Conservation (phyloP, 148 eudicot species). For the Fagopyrum tataricum region DNA sequence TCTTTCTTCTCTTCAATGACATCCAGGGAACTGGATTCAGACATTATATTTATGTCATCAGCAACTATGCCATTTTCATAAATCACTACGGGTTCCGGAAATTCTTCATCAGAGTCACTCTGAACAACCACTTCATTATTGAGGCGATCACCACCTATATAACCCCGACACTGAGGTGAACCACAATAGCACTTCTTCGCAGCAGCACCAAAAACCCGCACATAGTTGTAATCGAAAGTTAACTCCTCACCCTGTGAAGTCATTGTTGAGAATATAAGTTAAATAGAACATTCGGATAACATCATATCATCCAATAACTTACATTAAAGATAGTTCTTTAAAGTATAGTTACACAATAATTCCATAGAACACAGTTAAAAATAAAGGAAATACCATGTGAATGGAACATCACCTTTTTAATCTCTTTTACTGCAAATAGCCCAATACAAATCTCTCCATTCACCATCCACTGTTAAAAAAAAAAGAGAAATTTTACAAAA, state of each 20-base stretch:
- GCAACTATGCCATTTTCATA: slow-evolving; percentile 47
- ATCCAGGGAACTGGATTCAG: slow-evolving; percentile 26
- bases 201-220: slow-evolving; percentile 98
- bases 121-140: slow-evolving; percentile 68
- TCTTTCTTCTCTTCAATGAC: slow-evolving; percentile 19
- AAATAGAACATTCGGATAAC: background rate
- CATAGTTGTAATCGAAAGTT: slow-evolving; percentile 94
- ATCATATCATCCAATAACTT: background rate
- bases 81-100: slow-evolving; percentile 65
- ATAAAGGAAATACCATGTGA: background rate
- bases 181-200: slow-evolving; percentile 98
- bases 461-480: slow-evolving; percentile 79
- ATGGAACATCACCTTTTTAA: slow-evolving; percentile 55
- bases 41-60: slow-evolving; percentile 22
- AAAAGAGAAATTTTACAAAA: background rate
- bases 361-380: background rate
- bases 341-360: background rate
- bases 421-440: slow-evolving; percentile 71
- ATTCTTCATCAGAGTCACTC: slow-evolving; percentile 92
- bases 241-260: slow-evolving; percentile 81
- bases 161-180: slow-evolving; percentile 76
- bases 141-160: slow-evolving; percentile 81
- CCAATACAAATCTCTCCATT: slow-evolving; percentile 98
- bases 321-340: background rate
- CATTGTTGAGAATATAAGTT: background rate